Conservation (phyloP, 2,329 filamentous ascomycete genomes). For the Trichoderma sp. region DNA sequence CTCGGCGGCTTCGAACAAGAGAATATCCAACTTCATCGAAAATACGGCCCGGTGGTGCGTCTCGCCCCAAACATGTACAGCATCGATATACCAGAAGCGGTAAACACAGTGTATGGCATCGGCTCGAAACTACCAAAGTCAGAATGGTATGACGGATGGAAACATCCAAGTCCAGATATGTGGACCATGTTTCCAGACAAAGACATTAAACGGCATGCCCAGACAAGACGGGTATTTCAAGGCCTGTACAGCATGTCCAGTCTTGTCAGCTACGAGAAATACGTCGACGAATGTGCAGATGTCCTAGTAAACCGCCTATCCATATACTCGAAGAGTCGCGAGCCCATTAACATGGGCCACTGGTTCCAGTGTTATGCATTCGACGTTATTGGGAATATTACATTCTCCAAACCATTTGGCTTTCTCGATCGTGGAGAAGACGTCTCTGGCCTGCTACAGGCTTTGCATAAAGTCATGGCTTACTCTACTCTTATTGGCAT, state of each 20-base stretch:
- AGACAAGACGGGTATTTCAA: slow-evolving; percentile 43
- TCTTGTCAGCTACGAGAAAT: slow-evolving; percentile 50
- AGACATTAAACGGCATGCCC: slow-evolving; percentile 37
- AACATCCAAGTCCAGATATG: slow-evolving; percentile 28
- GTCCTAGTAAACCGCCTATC: slow-evolving; percentile 41
- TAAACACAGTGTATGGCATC: slow-evolving; percentile 44
- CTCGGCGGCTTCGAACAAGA: slow-evolving; percentile 41
- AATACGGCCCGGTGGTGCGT: slow-evolving; percentile 44
- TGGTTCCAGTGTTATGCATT: slow-evolving; percentile 52
- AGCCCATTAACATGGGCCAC: slow-evolving; percentile 41
- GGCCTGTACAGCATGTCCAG: slow-evolving; percentile 50
- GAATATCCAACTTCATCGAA: slow-evolving; percentile 42
- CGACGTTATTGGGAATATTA: slow-evolving; percentile 54
- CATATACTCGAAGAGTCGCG: slow-evolving; percentile 34
- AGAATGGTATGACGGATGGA: slow-evolving; percentile 31
- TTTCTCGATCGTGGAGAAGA: slow-evolving; percentile 50
- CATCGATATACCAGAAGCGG: slow-evolving; percentile 39
- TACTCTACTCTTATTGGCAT: slow-evolving; percentile 32
- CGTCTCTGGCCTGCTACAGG: slow-evolving; percentile 41
- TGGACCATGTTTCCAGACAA: slow-evolving; percentile 37
- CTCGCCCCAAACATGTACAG: slow-evolving; percentile 45
- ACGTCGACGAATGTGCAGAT: slow-evolving; percentile 49
- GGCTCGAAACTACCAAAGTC: slow-evolving; percentile 34
- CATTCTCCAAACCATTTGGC: slow-evolving; percentile 40
- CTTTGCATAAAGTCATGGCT: slow-evolving; percentile 27